phyloP scores from a whole-genome alignment of 306 rosid genomes.

The Phaseolus lunatus region DNA sequence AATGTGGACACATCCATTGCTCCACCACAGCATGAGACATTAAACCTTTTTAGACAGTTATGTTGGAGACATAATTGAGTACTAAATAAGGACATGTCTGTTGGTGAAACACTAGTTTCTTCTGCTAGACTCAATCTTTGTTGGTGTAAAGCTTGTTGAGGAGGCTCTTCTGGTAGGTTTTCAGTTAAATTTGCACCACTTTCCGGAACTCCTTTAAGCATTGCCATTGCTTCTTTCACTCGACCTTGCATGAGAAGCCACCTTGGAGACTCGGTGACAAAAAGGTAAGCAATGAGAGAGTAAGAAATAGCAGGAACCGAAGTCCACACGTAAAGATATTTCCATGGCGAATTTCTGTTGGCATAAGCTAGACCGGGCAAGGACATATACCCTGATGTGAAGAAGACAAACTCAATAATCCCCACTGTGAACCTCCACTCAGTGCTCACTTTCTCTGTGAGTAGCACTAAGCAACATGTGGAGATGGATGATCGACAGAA shows the following conservation, averaged over 20 bases:
- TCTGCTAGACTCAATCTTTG: too few species aligned
- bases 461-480: constrained; percentile 38
- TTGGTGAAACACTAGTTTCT: too few species aligned
- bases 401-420: constrained; percentile 21
- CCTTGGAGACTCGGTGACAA: constrained; percentile 48
- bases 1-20: too few species aligned
- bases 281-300: constrained; percentile 18
- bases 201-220: constrained; percentile 21
- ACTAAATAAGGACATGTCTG: too few species aligned
- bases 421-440: constrained; percentile 49
- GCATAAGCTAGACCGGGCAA: constrained; percentile 49
- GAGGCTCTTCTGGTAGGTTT: not conserved
- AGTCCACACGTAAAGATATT: constrained; percentile 38
- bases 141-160: not conserved
- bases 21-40: too few species aligned
- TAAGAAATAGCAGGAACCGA: constrained; percentile 45
- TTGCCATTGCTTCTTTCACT: constrained; percentile 35
- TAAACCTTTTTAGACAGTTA: too few species aligned
- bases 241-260: constrained; percentile 46
- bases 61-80: too few species aligned
- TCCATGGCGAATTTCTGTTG: constrained; percentile 45
- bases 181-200: not conserved
- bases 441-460: constrained; percentile 35
- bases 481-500: constrained; percentile 40
- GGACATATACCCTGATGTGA: constrained; percentile 40